Percentiles rank a stretch among this genome's conserved stretches.
phyloP scores from a whole-genome alignment of 225 moss, liverwort and hornwort genomes.

The Marchantia paleacea region DNA sequence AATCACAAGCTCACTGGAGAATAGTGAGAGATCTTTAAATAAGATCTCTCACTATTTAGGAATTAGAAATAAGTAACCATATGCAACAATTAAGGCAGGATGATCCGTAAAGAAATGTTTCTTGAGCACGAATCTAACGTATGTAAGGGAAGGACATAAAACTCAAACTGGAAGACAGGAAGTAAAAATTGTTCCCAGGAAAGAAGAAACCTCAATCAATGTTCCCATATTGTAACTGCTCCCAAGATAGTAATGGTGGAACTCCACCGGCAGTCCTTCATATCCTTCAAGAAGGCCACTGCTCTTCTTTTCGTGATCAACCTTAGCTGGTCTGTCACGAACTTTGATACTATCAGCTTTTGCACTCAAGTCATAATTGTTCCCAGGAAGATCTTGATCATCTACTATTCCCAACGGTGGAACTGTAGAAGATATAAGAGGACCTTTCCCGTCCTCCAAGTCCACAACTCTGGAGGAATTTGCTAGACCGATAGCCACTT shows the following conservation, averaged over 20 bases:
- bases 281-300: conserved; percentile 44
- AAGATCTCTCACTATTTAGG: too few relatives aligned
- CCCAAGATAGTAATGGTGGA: conserved; percentile 80
- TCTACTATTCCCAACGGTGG: conserved; percentile 10
- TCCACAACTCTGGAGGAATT: conserved; percentile 14
- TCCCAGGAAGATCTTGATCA: background rate
- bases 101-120: background rate
- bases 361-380: background rate
- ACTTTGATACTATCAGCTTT: background rate
- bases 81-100: too few relatives aligned
- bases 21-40: too few relatives aligned
- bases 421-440: background rate
- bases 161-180: background rate
- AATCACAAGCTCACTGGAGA: background rate
- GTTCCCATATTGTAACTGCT: conserved; percentile 80
- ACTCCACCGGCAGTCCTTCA: conserved; percentile 70
- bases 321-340: conserved; percentile 1
- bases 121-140: background rate
- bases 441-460: conserved; percentile 9
- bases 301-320: conserved; percentile 31
- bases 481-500: conserved; percentile 30
- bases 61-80: too few relatives aligned
- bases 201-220: conserved; percentile 37
- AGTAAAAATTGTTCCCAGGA: background rate
- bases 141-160: background rate